Conservation (phyloP, 192 early-diverging fungal genomes). For the Borealophlyctis nickersoniae region DNA sequence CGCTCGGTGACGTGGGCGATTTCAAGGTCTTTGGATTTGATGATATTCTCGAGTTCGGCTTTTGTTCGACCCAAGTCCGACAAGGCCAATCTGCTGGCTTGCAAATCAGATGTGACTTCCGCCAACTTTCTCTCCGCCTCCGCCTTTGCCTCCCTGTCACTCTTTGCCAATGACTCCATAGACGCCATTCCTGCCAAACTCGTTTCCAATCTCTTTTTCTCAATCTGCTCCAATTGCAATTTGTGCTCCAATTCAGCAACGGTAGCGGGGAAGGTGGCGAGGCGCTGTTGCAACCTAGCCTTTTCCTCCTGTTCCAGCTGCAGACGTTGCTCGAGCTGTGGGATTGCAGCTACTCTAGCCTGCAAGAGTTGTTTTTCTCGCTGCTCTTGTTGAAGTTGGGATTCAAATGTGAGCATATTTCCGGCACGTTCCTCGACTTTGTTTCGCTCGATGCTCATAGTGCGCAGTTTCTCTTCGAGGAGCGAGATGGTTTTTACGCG, state of each 20-base stretch:
- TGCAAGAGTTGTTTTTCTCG: constrained; percentile 14
- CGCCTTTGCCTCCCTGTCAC: background rate
- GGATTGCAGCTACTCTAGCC: background rate
- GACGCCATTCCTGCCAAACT: background rate
- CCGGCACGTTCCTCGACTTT: constrained; percentile 1
- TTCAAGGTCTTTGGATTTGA: constrained; percentile 7
- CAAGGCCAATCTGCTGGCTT: constrained; percentile 6
- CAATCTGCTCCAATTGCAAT: constrained; percentile 6
- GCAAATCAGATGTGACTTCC: constrained; percentile 6
- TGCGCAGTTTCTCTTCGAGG: constrained; percentile 18
- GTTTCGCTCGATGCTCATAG: constrained; percentile 1
- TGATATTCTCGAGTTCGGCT: constrained; percentile 10
- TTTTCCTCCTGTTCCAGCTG: constrained; percentile 14
- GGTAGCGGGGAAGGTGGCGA: constrained; percentile 9
- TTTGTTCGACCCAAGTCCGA: constrained; percentile 13
- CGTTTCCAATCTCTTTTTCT: constrained; percentile 1
- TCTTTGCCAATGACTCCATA: background rate
- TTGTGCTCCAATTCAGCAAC: constrained; percentile 16
- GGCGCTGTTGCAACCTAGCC: constrained; percentile 1
- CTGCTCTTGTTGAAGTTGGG: constrained; percentile 10
- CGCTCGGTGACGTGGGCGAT: constrained; percentile 7
- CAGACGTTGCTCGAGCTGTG: constrained; percentile 9
- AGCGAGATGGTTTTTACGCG: constrained; percentile 16
- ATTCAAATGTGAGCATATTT: constrained; percentile 6
- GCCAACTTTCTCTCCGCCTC: background rate